These are phyloP conservation scores for Angomonas ambiguus DNA, from an alignment of 208 protist species.

Conservation along the genomic window DNA sequence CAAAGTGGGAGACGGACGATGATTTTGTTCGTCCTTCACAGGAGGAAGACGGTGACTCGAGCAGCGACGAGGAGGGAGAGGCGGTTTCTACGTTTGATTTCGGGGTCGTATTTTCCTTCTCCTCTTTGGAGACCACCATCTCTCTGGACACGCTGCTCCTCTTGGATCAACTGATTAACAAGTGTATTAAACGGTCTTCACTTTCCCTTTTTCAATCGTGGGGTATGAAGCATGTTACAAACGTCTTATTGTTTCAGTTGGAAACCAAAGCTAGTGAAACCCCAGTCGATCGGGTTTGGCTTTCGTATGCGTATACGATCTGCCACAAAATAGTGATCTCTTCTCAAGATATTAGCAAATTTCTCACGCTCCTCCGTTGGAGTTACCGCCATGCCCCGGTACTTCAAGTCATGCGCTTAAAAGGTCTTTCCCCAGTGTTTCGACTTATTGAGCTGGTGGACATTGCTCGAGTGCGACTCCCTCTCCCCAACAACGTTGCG, in stretches of 20 bases:
- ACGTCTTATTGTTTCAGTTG: slow-evolving; percentile 45
- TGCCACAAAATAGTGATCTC: slow-evolving; percentile 62
- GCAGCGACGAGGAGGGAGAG: slow-evolving; percentile 18
- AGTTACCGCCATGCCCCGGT: slow-evolving; percentile 27
- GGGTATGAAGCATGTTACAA: slow-evolving; percentile 61
- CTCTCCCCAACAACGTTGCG: slow-evolving; percentile 27
- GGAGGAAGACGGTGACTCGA: slow-evolving; percentile 15
- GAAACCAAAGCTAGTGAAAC: slow-evolving; percentile 18
- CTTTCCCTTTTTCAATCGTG: slow-evolving; percentile 42
- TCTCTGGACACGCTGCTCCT: slow-evolving; percentile 34
- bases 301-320: slow-evolving; percentile 34
- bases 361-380: slow-evolving; percentile 59
- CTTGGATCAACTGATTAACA: slow-evolving; percentile 55
- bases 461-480: slow-evolving; percentile 37
- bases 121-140: slow-evolving; percentile 28
- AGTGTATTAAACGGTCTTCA: slow-evolving; percentile 31
- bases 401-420: slow-evolving; percentile 17
- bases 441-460: slow-evolving; percentile 31
- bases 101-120: slow-evolving; percentile 42
- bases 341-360: slow-evolving; percentile 37
- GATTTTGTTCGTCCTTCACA: neutral
- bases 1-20: slow-evolving; percentile 34
- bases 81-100: slow-evolving; percentile 60
- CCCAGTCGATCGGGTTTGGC: slow-evolving; percentile 23
- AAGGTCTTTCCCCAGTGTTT: slow-evolving; percentile 29